A percentile compares a stretch with the other conserved stretches of the same genome.
These are phyloP conservation scores for Chaetomium sp. DNA, from an alignment of 2,329 filamentous ascomycete species.

Conservation along the genomic window DNA sequence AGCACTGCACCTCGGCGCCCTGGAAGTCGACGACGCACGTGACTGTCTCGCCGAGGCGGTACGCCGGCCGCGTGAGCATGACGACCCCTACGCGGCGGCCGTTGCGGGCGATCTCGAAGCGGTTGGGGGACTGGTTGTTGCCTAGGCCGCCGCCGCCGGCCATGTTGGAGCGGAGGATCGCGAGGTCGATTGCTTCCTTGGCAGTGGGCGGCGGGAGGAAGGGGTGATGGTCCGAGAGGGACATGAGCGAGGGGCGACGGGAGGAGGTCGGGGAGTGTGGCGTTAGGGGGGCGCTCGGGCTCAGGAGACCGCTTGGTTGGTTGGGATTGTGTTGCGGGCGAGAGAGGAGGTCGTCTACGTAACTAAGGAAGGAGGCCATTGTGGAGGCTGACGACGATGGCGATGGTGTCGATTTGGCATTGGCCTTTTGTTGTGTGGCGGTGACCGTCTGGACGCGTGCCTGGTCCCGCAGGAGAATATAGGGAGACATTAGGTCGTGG, in stretches of 20 bases:
- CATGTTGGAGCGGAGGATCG: slow-evolving; percentile 81
- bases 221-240: slow-evolving; percentile 27
- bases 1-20: slow-evolving; percentile 76
- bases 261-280: slow-evolving; percentile 39
- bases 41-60: slow-evolving; percentile 84
- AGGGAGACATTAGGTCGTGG: slow-evolving; percentile 92
- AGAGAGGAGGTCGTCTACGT: slow-evolving; percentile 74
- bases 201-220: slow-evolving; percentile 58
- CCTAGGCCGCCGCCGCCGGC: slow-evolving; percentile 51
- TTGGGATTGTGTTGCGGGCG: slow-evolving; percentile 51
- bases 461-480: slow-evolving; percentile 83
- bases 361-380: slow-evolving; percentile 70
- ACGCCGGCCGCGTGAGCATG: slow-evolving; percentile 83
- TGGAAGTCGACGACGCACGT: slow-evolving; percentile 83
- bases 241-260: slow-evolving; percentile 54
- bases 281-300: slow-evolving; percentile 62
- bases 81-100: slow-evolving; percentile 90
- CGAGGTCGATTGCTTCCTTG: slow-evolving; percentile 87
- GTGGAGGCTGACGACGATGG: slow-evolving; percentile 41
- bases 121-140: slow-evolving; percentile 70
- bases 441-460: slow-evolving; percentile 65
- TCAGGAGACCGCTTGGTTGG: slow-evolving; percentile 59
- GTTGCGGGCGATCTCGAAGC: slow-evolving; percentile 92
- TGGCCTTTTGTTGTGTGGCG: slow-evolving; percentile 35
- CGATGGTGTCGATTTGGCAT: slow-evolving; percentile 35